Percentiles rank a stretch among this genome's conserved stretches.
Conservation (phyloP, 495 filamentous ascomycete species). For the Annulohypoxylon maeteangense region DNA sequence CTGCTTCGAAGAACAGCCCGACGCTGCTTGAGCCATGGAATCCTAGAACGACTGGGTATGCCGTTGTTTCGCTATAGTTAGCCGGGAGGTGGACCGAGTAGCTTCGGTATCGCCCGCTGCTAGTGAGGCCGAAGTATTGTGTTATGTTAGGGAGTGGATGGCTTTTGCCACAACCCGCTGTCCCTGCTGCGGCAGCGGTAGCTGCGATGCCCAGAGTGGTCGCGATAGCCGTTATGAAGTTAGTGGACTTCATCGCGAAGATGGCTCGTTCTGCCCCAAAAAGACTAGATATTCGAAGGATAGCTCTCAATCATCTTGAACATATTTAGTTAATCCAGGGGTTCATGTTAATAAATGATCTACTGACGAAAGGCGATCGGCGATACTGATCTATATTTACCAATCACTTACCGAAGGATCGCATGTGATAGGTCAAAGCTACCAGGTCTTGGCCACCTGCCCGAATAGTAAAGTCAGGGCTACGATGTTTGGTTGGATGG, state of each 20-base stretch:
- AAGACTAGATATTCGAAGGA: neutral
- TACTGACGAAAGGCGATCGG: constrained; percentile 20
- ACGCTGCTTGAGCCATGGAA: constrained; percentile 49
- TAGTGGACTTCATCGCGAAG: constrained; percentile 29
- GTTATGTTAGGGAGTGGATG: constrained; percentile 37
- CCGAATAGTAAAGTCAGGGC: constrained; percentile 28
- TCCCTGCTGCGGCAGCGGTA: constrained; percentile 12
- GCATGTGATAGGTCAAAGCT: constrained; percentile 26
- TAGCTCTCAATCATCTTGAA: neutral
- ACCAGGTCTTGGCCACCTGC: constrained; percentile 21
- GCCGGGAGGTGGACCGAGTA: constrained; percentile 46
- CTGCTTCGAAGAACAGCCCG: constrained; percentile 48
- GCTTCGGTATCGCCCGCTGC: constrained; percentile 39
- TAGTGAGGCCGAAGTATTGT: constrained; percentile 38
- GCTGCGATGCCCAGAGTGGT: constrained; percentile 11
- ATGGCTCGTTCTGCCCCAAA: neutral
- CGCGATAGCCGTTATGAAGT: constrained; percentile 13
- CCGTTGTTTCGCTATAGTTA: constrained; percentile 37
- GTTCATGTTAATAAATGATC: constrained; percentile 20
- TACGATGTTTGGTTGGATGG: constrained; percentile 25
- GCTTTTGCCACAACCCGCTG: constrained; percentile 41
- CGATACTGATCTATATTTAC: constrained; percentile 27
- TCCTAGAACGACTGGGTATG: constrained; percentile 45
- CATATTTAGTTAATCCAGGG: constrained; percentile 18
- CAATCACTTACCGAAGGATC: constrained; percentile 23